Evolutionary conservation across 495 filamentous ascomycete genomes (phyloP), one percentile per base, ranked within the genome.

Genomic region (Hypoxylon fragiforme): DNA sequence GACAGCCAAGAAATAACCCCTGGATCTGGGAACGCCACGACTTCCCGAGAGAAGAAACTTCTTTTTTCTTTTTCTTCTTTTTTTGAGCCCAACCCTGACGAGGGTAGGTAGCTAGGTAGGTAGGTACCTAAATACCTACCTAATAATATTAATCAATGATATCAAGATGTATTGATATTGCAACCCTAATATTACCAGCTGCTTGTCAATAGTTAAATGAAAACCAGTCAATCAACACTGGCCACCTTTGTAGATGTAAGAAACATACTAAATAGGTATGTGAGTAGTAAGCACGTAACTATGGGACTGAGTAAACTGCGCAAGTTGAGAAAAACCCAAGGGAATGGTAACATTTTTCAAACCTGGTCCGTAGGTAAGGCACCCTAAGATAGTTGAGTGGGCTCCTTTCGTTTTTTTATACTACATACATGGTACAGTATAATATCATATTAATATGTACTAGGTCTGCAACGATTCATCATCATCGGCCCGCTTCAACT

Each of bases 401-500:
- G 26, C 26, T 11, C 26, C 5, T 11, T 30, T 30, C 26, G 26
- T 30, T 30, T 30, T 30, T 30, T 30, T 30, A 5, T 30, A 5
- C 26, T 11, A n/a, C n/a, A n/a, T n/a, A n/a, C n/a, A n/a, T n/a
- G n/a, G n/a, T n/a, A n/a, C n/a, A n/a, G n/a, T n/a, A n/a, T n/a
- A n/a, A n/a, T n/a, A n/a, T n/a, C n/a, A n/a, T n/a, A n/a, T n/a
- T n/a, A n/a, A n/a, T n/a, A n/a, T n/a, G n/a, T n/a, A n/a, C n/a
- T 28, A 9, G 24, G 24, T 28, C 5, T 28, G 24, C 24, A 9
- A 4, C 24, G 9, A 28, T 28, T 28, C 24, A 28, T 39, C 31
- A 35, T 41, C 19, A 30, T 26, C 14, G 38, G 39, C 39, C 38
- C 44, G 44, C 44, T 30, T 30, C 19, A 12, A 31, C 3, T 44